Conservation (phyloP, 1,284 basidiomycete genomes). For the Rugosomyces carneus region DNA sequence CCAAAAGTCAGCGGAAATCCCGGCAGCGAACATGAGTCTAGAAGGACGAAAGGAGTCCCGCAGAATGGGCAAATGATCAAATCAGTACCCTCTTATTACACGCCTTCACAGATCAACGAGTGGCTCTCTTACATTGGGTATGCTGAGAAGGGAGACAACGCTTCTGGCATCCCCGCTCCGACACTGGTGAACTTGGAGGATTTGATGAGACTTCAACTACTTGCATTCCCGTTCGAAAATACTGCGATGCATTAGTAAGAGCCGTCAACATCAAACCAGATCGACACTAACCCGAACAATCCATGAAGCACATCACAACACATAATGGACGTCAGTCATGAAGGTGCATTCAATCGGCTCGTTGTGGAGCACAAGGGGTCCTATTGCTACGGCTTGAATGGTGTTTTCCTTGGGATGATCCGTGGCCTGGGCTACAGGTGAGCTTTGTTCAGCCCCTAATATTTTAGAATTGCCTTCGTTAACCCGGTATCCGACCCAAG, state of each 20-base stretch:
- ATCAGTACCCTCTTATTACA: constrained; percentile 19
- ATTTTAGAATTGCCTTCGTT: too few species aligned
- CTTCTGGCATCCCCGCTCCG: constrained; percentile 16
- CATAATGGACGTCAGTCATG: constrained; percentile 26
- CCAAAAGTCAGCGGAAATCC: too few species aligned
- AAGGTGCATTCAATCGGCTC: constrained; percentile 18
- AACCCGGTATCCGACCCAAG: too few species aligned
- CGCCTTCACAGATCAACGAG: constrained; percentile 17
- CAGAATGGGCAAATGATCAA: too few species aligned
- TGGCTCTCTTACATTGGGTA: constrained; percentile 22
- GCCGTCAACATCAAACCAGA: too few species aligned
- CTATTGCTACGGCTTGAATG: constrained; percentile 7
- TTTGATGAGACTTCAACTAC: constrained; percentile 23
- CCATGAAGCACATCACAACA: neutral
- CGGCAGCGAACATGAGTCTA: too few species aligned
- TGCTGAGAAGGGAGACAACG: neutral
- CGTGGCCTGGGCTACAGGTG: constrained; percentile 8
- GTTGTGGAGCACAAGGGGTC: constrained; percentile 6
- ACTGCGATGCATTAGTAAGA: constrained; percentile 34
- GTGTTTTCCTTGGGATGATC: constrained; percentile 4
- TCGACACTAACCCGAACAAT: neutral
- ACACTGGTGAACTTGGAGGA: constrained; percentile 23
- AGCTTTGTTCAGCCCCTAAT: too few species aligned
- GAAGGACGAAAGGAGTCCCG: too few species aligned
- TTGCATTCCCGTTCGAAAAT: constrained; percentile 32